A percentile compares a stretch with the other conserved stretches of the same genome.
Evolutionary conservation across 2,329 filamentous ascomycete genomes (phyloP).

Genomic region (Fusarium ambrosium): DNA sequence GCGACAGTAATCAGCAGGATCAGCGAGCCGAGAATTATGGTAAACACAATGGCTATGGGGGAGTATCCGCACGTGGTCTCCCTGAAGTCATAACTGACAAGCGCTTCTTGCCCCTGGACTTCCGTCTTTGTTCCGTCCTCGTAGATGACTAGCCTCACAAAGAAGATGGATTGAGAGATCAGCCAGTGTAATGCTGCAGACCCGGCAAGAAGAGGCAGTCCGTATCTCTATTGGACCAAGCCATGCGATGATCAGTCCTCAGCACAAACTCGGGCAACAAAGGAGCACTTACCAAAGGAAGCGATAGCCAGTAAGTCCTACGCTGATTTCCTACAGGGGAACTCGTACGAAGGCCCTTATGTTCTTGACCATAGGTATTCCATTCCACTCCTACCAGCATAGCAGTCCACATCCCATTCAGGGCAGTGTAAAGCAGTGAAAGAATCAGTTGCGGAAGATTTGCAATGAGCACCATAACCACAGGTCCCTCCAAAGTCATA

Average conservation of each 20-base stretch:
- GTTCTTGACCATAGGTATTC: constrained; percentile 1
- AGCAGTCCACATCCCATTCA: constrained; percentile 7
- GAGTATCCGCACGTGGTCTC: constrained; percentile 7
- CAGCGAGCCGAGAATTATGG: neutral
- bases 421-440: neutral
- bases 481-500: neutral
- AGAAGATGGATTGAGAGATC: constrained; percentile 10
- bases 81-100: neutral
- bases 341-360: neutral
- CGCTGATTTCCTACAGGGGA: neutral
- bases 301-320: constrained; percentile 7
- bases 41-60: constrained; percentile 1
- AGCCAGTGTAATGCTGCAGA: constrained; percentile 3
- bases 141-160: neutral
- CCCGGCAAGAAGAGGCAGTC: neutral
- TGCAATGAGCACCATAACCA: neutral
- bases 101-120: neutral
- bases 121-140: neutral
- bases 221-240: neutral
- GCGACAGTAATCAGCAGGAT: neutral
- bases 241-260: neutral
- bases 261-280: neutral
- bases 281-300: neutral
- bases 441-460: constrained; percentile 5
- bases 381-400: neutral